Evolutionary conservation across 2,329 filamentous ascomycete species (phyloP), one percentile per base, ranked within the genome.

Genomic region (Leptographium radiaticola): DNA sequence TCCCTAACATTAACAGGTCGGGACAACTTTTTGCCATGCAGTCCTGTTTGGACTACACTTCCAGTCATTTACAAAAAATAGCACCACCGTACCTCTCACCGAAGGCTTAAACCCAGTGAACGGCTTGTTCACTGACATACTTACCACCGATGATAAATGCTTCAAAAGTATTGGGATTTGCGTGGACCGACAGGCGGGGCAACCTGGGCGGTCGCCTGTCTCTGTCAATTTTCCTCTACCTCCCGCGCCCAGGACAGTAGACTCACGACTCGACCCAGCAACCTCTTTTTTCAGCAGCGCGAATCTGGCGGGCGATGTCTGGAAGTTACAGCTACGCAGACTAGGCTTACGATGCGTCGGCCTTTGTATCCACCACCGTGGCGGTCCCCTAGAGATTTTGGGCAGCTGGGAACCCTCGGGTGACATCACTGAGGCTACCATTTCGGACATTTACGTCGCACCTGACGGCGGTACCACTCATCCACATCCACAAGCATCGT

Each of bases 291-390:
- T 54, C 43, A 51, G 42, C n/a, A 36, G 33, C 33, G 53, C 43
- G 18, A 30, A 36, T 34, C 49, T 54, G 33, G 5, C 34, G 18
- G 13, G 15, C 5, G 42, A 43, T 39, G n/a, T 54, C 25, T 25
- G 18, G 34, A 36, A 43, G 48, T 25, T 54, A 31, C 48, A 51
- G 53, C 20, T 54, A 30, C 38, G 53, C 42, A 36, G 43, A 10
- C 42, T 36, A 43, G 53, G 53, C 18, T 15, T n/a, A 13, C 42
- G 48, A n/a, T 55, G 51, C 43, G 30, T 53, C 18, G 54, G 54
- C 36, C 25, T 55, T 6, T 53, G 51, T 31, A 53, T 55, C 20
- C 18, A 51, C 11, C 38, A 48, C 43, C 16, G 44, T 42, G 33
- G 43, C 43, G 48, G 47, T 42, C 46, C 36, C 16, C 36, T 48